Base-by-base conservation (phyloP, 2,329 filamentous ascomycete genomes). In the Penicillium hordei region DNA sequence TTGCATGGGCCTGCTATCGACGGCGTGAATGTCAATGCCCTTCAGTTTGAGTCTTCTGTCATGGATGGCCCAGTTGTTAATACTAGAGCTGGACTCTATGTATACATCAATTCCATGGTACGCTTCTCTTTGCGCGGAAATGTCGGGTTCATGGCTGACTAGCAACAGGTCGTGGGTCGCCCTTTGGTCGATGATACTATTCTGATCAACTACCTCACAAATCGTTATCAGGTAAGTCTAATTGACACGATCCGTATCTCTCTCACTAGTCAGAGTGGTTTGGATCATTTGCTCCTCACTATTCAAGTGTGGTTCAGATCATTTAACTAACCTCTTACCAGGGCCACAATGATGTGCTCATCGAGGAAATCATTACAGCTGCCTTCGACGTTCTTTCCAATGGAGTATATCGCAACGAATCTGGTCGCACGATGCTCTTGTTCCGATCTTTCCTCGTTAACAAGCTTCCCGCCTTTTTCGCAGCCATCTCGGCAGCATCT, bases 301-400 rank as follows among this genome's bases (percentile, higher is more conserved):
- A 10, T 19, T 13, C 15, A 42, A 31, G 38, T 6, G 13, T 10
- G 3, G 10, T 0, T 46, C n/a, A 34, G 12, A n/a, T 7, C n/a
- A 12, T 29, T 38, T 2, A n/a, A 19, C 36, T 45, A 15, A 48
- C 17, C 13, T 17, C n/a, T 39, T 19, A 2, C 5, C 54, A 92
- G 83, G 89, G 89, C 39, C 89, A 96, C 67, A 82, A 89, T 42
- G 89, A 93, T 72, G 83, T 85, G 13, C 86, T 91, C 44, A 86
- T 90, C 0, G 86, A 91, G 53, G 92, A 97, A 67, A 81, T 97
- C 2, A 89, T 97, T 42, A 83, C 93, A 10, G 91, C 92, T 1
- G 88, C 92, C 0, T 97, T 99, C 68, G 93, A 97, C 67, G 83
- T 95, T 5, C 80, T 99, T 17, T 90, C 92, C 36, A 96, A 96